Percentiles rank a stretch among this genome's conserved stretches.
Evolutionary conservation across 305 asterid species (phyloP).

Genomic region (Fraxinus sp.): DNA sequence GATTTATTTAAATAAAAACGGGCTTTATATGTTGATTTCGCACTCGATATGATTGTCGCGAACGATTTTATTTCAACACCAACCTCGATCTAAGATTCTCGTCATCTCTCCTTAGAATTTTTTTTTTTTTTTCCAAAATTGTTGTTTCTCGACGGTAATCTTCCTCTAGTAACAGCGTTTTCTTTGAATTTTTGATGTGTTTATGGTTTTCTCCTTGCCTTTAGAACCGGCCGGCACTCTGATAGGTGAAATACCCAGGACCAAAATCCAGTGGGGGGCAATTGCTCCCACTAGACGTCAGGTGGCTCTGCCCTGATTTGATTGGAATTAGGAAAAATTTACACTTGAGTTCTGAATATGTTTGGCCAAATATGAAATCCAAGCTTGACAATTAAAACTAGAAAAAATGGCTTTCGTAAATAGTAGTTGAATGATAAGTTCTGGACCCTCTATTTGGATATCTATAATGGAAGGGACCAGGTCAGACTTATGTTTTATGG

Average conservation of each 20-base stretch:
- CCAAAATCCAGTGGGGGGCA: not conserved
- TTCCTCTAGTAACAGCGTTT: not conserved
- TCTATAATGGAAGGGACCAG: not conserved
- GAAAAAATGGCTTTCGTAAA: not conserved
- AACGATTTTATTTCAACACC: not conserved
- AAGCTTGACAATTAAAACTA: not conserved
- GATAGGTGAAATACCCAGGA: not conserved
- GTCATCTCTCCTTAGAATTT: not conserved
- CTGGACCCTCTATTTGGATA: not conserved
- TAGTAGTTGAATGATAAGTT: not conserved
- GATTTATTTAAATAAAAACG: not conserved
- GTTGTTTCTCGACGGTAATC: not conserved
- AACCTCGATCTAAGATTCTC: not conserved
- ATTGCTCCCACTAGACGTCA: not conserved
- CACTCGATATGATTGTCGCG: not conserved
- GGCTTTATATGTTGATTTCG: not conserved
- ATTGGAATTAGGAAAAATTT: not conserved
- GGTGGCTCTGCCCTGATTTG: not conserved
- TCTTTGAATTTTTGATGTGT: not conserved
- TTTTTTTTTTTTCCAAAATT: not conserved
- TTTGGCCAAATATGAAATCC: not conserved
- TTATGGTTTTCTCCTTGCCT: not conserved
- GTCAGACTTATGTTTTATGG: not conserved
- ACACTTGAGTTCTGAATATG: not conserved
- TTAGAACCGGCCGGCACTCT: not conserved